Evolutionary conservation across 108 stramenopile species (phyloP), one percentile per base, ranked within the genome.

Genomic region (Cyclotella cryptica): DNA sequence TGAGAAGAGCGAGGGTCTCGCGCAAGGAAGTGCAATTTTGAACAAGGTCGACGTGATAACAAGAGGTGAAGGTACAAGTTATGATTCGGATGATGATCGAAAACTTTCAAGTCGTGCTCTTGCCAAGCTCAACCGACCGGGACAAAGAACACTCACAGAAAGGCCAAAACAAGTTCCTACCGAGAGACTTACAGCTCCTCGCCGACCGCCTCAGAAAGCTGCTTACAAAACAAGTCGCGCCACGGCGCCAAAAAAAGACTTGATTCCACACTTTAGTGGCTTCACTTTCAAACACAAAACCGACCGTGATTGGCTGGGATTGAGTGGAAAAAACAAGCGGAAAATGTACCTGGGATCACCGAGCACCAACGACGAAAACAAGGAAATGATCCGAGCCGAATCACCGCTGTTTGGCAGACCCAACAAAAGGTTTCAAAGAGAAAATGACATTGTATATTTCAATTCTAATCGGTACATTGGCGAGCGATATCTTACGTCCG

Each of bases 381-480:
- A 75, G 63, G 39, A 60, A 47, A 30, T 29, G 67, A 41, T 69
- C 54, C 44, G 71, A 35, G 77, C 71, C 17, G 72, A 74, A 21
- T 59, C 66, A 35, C 35, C 66, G 19, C 28, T 71, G 5, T 74
- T 73, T 30, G 68, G 74, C 57, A 55, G 17, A 22, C 46, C 59
- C 24, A 22, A n/a, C 43, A 81, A 47, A 69, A 45, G 26, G 69
- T 17, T 14, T 13, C 15, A 51, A 44, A 60, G 40, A 51, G 45
- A 69, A 54, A 35, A 77, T 80, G 63, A 52, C 35, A 11, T 75
- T 18, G 86, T 93, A n/a, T 89, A 88, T 42, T 91, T 91, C 69
- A 90, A 91, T 79, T 90, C 90, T 6, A 93, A 91, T 70, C 74
- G 81, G 11, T 93, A 88, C 52, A 87, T 90, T 52, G 93, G 90